Percentiles rank a stretch among this genome's conserved stretches.
phyloP scores from a whole-genome alignment of 768 basidiomycete genomes.

The Sporobolomyces phaffii region DNA sequence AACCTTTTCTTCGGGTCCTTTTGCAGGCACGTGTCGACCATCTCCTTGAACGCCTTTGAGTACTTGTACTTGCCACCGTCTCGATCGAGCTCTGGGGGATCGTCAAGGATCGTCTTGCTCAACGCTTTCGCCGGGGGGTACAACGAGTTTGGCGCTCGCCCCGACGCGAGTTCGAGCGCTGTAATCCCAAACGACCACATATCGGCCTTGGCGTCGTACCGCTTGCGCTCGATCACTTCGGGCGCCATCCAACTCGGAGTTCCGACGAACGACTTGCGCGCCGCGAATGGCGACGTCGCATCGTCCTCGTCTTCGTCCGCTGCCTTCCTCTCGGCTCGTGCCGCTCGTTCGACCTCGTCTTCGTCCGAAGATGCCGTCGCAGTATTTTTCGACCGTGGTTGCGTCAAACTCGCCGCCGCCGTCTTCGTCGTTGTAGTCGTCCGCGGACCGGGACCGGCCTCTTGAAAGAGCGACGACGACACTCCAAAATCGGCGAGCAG shows the following conservation, averaged over 20 bases:
- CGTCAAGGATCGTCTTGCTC: conserved; percentile 72
- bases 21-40: conserved; percentile 70
- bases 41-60: conserved; percentile 72
- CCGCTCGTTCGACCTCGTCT: neutral
- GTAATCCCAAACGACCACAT: conserved; percentile 97
- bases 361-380: conserved; percentile 48
- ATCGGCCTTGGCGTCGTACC: conserved; percentile 71
- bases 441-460: too few relatives aligned
- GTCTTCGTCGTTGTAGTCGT: too few relatives aligned
- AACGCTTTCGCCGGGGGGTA: conserved; percentile 69
- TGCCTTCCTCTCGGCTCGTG: neutral
- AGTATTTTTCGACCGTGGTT: neutral
- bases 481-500: conserved; percentile 89
- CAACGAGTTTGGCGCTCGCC: conserved; percentile 74
- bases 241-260: conserved; percentile 99
- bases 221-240: conserved; percentile 75
- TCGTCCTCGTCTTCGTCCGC: neutral
- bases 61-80: conserved; percentile 67
- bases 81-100: conserved; percentile 69
- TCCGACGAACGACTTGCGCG: conserved; percentile 85
- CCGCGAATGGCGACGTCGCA: conserved; percentile 52
- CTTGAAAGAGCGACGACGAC: conserved; percentile 72
- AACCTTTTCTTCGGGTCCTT: conserved; percentile 78
- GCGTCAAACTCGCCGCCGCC: conserved; percentile 53
- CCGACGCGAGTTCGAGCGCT: conserved; percentile 80